Evolutionary conservation across 345 rosid species (phyloP).

Genomic region (Gossypium stocksii): DNA sequence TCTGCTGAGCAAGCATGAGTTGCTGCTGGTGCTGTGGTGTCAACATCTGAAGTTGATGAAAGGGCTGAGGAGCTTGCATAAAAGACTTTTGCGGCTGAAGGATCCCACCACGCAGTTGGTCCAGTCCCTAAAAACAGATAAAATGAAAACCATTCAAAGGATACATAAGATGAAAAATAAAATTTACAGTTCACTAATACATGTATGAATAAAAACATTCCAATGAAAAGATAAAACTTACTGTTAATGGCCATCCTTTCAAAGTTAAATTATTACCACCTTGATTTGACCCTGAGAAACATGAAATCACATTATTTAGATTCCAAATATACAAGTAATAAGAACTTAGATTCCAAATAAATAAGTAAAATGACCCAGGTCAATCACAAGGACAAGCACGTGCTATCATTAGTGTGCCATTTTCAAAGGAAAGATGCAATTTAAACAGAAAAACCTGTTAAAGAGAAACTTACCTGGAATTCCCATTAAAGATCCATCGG

Average conservation of each 20-base stretch:
- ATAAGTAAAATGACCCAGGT: neutral
- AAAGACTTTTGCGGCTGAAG: slow-evolving; percentile 86
- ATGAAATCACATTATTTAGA: neutral
- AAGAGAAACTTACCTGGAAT: slow-evolving; percentile 57
- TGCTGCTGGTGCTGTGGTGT: slow-evolving; percentile 96
- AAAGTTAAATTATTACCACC: slow-evolving; percentile 79
- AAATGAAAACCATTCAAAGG: slow-evolving; percentile 14
- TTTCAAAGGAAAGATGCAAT: slow-evolving; percentile 11
- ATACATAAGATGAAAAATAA: neutral
- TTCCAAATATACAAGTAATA: neutral
- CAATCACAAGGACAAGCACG: neutral
- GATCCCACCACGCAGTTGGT: slow-evolving; percentile 62
- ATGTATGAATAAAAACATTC: neutral
- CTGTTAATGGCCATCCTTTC: slow-evolving; percentile 95
- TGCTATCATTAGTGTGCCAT: neutral
- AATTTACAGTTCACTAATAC: neutral
- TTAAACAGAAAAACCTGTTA: slow-evolving; percentile 5
- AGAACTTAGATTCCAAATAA: neutral
- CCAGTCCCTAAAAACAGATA: slow-evolving; percentile 52
- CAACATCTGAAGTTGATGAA: slow-evolving; percentile 86
- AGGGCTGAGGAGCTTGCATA: slow-evolving; percentile 83
- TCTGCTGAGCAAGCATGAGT: slow-evolving; percentile 87
- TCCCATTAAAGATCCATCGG: slow-evolving; percentile 89
- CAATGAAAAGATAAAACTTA: slow-evolving; percentile 30
- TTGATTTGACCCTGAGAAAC: slow-evolving; percentile 77